Percentiles rank a stretch among this genome's conserved stretches.
These are phyloP conservation scores for Dactylellina drechsleri DNA, from an alignment of 2,329 filamentous ascomycete genomes.

Conservation along the genomic window DNA sequence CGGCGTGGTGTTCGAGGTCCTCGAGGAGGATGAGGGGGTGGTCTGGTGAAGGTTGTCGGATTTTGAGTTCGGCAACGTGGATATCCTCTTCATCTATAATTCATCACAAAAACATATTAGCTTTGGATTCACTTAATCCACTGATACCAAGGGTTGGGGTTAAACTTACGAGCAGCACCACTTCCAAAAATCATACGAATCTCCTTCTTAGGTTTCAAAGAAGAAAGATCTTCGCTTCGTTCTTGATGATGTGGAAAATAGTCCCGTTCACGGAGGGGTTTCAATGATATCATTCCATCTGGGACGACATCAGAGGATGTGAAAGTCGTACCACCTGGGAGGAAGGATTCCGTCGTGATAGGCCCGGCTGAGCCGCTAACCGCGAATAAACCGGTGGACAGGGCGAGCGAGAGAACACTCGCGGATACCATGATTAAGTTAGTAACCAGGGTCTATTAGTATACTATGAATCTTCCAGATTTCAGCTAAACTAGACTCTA, in stretches of 20 bases:
- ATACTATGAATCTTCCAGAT: too few species aligned
- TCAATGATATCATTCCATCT: not conserved
- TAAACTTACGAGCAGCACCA: slow-evolving; percentile 13
- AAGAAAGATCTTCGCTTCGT: slow-evolving; percentile 18
- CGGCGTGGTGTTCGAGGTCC: slow-evolving; percentile 23
- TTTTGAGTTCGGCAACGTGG: slow-evolving; percentile 14
- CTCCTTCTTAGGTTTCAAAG: slow-evolving; percentile 3
- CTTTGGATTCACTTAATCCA: too few species aligned
- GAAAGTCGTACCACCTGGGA: not conserved
- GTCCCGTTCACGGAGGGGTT: slow-evolving; percentile 14
- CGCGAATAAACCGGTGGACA: slow-evolving; percentile 4
- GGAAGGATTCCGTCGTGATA: slow-evolving; percentile 4
- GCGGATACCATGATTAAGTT: slow-evolving; percentile 1
- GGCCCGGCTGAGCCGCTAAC: not conserved
- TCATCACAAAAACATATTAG: not conserved
- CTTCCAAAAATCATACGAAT: slow-evolving; percentile 21
- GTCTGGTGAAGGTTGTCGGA: slow-evolving; percentile 10
- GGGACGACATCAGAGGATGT: not conserved
- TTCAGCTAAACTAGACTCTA: too few species aligned
- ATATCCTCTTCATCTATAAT: slow-evolving; percentile 2
- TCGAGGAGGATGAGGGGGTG: slow-evolving; percentile 37
- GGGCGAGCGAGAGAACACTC: not conserved
- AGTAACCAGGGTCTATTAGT: not conserved
- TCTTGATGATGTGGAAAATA: slow-evolving; percentile 14
- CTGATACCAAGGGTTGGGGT: too few species aligned